Evolutionary conservation across 164 flowering plant species (phyloP), one percentile per base, ranked within the genome.

Genomic region (Tetrastigma voinierianum): DNA sequence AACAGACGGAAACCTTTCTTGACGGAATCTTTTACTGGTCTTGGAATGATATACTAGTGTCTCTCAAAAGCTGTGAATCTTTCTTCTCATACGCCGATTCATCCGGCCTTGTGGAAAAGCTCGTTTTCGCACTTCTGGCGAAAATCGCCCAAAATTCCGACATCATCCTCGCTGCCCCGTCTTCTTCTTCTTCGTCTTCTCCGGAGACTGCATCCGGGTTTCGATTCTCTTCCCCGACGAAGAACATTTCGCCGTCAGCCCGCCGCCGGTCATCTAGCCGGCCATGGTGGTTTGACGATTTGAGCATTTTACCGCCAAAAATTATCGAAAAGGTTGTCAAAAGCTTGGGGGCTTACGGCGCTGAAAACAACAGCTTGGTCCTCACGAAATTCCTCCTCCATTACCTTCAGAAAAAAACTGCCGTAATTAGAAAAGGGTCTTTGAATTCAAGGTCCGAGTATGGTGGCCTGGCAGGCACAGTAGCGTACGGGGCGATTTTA

Each of bases 231-330:
- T 66, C 73, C 10, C 72, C 83, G 7, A 51, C 76, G 16, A 70
- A 74, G 15, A 65, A 75, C 51, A 64, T 69, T 6, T 72, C 74
- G 24, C 59, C 61, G 6, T 64, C 63, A 56, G 54, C 45, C 23
- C 65, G 64, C 23, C 63, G 57, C 3, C 16, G 65, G n/a, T n/a
- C n/a, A 47, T 67, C 73, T 25, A 67, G 57, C 66, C 75, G 69
- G 23, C 60, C 76, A 13, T 93, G 98, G 97, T 93, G 97, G 96
- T 89, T 89, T 62, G 87, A 89, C 25, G 94, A 87, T 45, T 48
- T 93, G 76, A 64, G 87, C 15, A 57, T 66, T n/a, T n/a, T 89
- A 12, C 24, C 86, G 18, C 96, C 93, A 5, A 65, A 66, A 59
- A 86, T 81, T 8, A 79, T 90, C 2, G 87, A 78, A 15, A 78